Evolutionary conservation across 2,329 filamentous ascomycete genomes (phyloP).

Genomic region (Monosporascus sp.): DNA sequence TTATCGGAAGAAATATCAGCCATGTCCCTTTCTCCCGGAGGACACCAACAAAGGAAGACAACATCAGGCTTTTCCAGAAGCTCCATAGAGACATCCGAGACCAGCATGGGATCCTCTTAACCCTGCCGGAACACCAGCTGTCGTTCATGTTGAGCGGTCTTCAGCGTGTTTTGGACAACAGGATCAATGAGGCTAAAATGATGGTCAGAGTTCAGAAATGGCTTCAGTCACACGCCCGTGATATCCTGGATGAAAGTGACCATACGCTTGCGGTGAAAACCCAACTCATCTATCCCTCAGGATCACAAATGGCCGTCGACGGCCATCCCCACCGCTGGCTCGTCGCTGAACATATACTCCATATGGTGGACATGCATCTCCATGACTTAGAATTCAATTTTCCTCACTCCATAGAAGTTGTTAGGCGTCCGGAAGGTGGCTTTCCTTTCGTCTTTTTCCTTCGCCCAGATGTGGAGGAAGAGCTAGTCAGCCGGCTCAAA

Average conservation of each 20-base stretch:
- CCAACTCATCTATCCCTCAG: constrained; percentile 53
- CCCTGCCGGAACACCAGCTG: constrained; percentile 57
- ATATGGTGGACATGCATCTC: constrained; percentile 35
- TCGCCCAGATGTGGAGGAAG: constrained; percentile 39
- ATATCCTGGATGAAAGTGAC: constrained; percentile 62
- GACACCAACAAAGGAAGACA: constrained; percentile 29
- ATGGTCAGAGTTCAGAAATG: constrained; percentile 50
- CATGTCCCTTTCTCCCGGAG: constrained; percentile 56
- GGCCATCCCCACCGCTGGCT: constrained; percentile 49
- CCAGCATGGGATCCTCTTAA: constrained; percentile 49
- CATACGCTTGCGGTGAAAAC: constrained; percentile 47
- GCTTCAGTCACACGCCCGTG: constrained; percentile 44
- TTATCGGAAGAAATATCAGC: constrained; percentile 47
- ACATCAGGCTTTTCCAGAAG: constrained; percentile 33
- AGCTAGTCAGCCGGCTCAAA: constrained; percentile 35
- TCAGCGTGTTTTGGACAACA: constrained; percentile 48
- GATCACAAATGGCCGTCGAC: constrained; percentile 43
- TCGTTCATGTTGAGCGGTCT: constrained; percentile 60
- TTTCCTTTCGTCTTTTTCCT: constrained; percentile 58
- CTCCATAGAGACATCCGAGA: constrained; percentile 35
- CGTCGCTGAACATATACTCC: constrained; percentile 35
- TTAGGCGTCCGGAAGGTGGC: constrained; percentile 29
- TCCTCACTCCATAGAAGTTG: constrained; percentile 42
- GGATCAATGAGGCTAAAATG: constrained; percentile 32
- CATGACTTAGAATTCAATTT: constrained; percentile 32